Evolutionary conservation across 805 yeast species (phyloP), one percentile per base, ranked within the genome.

Genomic region (Nematodospora valgi): DNA sequence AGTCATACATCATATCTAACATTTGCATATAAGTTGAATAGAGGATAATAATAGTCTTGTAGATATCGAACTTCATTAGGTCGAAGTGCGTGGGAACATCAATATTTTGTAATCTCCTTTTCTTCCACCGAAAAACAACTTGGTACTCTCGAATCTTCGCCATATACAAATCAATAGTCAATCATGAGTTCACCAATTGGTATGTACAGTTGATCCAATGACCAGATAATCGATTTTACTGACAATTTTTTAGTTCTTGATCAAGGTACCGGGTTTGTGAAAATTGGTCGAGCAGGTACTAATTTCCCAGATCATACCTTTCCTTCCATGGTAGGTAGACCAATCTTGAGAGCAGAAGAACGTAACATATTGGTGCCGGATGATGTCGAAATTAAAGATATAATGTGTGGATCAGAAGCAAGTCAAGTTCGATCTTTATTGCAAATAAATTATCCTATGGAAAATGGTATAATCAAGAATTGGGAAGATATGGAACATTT

Each of bases 401-500:
- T 93, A 50, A 93, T 93, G 98, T 89, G 96, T 53, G 98, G 98
- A 45, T 83, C 81, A 47, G 98, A 93, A 56, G 98, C 98, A 32
- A 77, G 86, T 46, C 84, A 84, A 18, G 95, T 86, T 23, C 78
- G 98, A 51, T 82, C 96, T 2, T 77, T 89, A 46, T 72, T 93
- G 41, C 96, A 93, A 63, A 78, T 93, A 38, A 80, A 89, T n/a
- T 93, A 93, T 54, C 98, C 98, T 9, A 89, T 93, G 98, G 98
- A 93, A 63, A 93, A 93, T 58, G 98, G 98, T 53, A 86, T 93
- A 51, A 91, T 93, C 58, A 83, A 81, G 56, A 87, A 89, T 61
- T 93, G 98, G 98, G 96, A 89, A 51, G 98, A 93, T 59, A 93
- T 93, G 98, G 96, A 87, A 52, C 89, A 89, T 51, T 31, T 93